Evolutionary conservation across 345 rosid genomes (phyloP).

Genomic region (Stellera chamaejasme): DNA sequence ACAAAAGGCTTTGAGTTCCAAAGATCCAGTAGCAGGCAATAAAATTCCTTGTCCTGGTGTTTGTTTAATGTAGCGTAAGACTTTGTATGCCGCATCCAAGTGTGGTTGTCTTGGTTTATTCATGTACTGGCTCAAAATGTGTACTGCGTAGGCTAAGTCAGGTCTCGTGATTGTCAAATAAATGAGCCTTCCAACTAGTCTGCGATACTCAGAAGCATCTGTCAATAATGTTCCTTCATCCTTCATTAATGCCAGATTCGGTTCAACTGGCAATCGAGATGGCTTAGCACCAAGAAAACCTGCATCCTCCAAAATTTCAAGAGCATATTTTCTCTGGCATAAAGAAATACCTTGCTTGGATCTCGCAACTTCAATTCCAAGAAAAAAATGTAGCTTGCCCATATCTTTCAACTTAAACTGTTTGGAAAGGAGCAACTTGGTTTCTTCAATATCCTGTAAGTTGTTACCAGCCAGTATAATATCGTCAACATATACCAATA

Average conservation of each 20-base stretch:
- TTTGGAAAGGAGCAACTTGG: background rate
- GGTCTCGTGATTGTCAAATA: slow-evolving; percentile 11
- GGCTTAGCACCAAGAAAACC: background rate
- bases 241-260: background rate
- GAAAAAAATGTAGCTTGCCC: slow-evolving; percentile 2
- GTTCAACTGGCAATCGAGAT: background rate
- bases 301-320: slow-evolving; percentile 5
- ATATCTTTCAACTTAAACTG: slow-evolving; percentile 6
- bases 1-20: background rate
- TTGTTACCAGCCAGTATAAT: background rate
- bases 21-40: background rate
- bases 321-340: background rate
- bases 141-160: background rate
- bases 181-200: slow-evolving; percentile 2
- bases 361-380: slow-evolving; percentile 6
- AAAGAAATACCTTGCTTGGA: background rate
- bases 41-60: background rate
- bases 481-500: too few species aligned
- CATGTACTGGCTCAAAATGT: slow-evolving; percentile 1
- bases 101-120: background rate
- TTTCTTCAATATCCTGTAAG: background rate
- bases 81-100: background rate
- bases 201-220: background rate
- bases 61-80: background rate
- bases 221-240: background rate